Evolutionary conservation across 1,284 basidiomycete species (phyloP), one percentile per base, ranked within the genome.

Genomic region (Puccinia triticina): DNA sequence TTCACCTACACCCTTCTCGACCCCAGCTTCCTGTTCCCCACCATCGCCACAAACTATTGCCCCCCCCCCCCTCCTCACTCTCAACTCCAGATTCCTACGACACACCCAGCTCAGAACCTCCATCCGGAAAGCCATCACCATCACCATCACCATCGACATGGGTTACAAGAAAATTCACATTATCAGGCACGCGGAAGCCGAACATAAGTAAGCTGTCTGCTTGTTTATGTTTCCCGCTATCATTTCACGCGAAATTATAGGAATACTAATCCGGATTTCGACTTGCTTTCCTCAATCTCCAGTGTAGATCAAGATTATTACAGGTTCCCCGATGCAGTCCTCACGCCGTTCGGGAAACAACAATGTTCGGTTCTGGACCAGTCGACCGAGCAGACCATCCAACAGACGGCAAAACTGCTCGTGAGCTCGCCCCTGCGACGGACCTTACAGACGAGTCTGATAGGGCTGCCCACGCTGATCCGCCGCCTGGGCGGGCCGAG

Each of bases 241-340:
- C 61, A 34, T 43, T 66, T 71, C 2, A 80, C n/a, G 26, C 37
- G 29, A 43, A 3, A 43, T 26, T 59, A 64, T 21, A 26, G 37
- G 34, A 64, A 21, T 8, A 29, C 18, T 67, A 34, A 48, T 29
- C 40, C 61, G 4, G 3, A 23, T 16, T 4, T 32, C 50, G 34
- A 7, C 12, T 43, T 43, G 12, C 40, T 23, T 29, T 50, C 21
- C 29, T n/a, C 50, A 32, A 37, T 18, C n/a, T n/a, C 23, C 23
- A 81, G 79, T 34, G 69, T 81, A 23, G 32, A 81, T 59, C 61
- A 55, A 48, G 79, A 81, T 59, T 74, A 81, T 81, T 71, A 74
- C 46, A 81, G 59, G 11, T 81, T 81, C 71, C 79, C 79, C 5
- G 79, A 81, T 55, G 79, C 79, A 53, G 57, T 59, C 16, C 43